Conservation (phyloP, 2,329 filamentous ascomycete genomes). For the Exophiala viscosa region DNA sequence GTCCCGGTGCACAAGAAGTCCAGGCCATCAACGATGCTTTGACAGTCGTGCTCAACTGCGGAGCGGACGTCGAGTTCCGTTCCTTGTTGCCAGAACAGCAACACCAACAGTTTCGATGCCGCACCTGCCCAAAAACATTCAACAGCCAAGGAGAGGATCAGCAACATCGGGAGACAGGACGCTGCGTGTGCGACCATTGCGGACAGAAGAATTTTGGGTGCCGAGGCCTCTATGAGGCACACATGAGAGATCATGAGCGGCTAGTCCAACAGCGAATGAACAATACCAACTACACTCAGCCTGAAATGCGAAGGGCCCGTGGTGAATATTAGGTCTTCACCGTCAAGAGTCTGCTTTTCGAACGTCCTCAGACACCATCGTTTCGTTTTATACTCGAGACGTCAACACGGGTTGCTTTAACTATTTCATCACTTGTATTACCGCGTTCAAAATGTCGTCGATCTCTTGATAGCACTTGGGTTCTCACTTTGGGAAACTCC, state of each 20-base stretch:
- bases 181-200: not conserved
- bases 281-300: no score
- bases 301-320: no score
- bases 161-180: not conserved
- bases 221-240: not conserved
- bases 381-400: no score
- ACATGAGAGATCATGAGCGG: not conserved
- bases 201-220: not conserved
- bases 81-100: not conserved
- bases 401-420: no score
- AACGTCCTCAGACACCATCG: no score
- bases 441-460: no score
- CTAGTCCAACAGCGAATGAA: no score
- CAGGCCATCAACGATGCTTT: slow-evolving; percentile 7
- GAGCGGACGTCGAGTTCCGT: slow-evolving; percentile 12
- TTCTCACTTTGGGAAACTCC: no score
- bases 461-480: no score
- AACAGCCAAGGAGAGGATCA: not conserved
- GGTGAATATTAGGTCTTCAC: no score
- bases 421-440: no score
- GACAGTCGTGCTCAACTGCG: slow-evolving; percentile 3
- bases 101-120: not conserved
- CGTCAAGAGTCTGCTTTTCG: no score
- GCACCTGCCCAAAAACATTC: slow-evolving; percentile 6
- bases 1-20: slow-evolving; percentile 5